Conservation (phyloP, 148 eudicot genomes). For the Vaccinium darrowii region DNA sequence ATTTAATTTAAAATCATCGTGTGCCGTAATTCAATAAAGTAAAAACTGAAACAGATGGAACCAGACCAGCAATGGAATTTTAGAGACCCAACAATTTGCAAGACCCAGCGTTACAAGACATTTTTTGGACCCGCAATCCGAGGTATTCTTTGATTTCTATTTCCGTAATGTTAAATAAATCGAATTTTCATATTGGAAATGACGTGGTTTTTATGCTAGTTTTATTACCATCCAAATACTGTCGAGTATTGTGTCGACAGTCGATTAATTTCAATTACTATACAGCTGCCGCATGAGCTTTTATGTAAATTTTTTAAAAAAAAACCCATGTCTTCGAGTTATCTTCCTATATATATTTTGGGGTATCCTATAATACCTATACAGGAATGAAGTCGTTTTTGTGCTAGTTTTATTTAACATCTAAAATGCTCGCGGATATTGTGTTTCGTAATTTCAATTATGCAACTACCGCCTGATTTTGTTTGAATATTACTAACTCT, state of each 20-base stretch:
- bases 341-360: too few species aligned
- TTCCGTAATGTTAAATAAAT: background rate
- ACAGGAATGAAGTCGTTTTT: too few species aligned
- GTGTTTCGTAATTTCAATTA: too few species aligned
- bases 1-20: background rate
- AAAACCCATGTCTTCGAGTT: too few species aligned
- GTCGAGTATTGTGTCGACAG: too few species aligned
- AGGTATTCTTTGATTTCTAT: conserved; percentile 21
- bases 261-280: background rate
- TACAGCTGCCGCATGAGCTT: background rate
- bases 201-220: background rate
- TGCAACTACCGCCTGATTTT: too few species aligned
- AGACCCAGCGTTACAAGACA: conserved; percentile 39
- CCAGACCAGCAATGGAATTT: conserved; percentile 23
- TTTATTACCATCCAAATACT: too few species aligned
- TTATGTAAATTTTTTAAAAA: background rate
- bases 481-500: too few species aligned
- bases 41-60: conserved; percentile 43
- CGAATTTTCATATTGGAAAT: background rate
- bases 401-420: too few species aligned
- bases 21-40: background rate
- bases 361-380: too few species aligned
- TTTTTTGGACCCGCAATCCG: conserved; percentile 37
- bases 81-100: conserved; percentile 34
- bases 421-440: too few species aligned